Conservation (phyloP, 163 green algal genomes). For the Smithsoniella earleae region DNA sequence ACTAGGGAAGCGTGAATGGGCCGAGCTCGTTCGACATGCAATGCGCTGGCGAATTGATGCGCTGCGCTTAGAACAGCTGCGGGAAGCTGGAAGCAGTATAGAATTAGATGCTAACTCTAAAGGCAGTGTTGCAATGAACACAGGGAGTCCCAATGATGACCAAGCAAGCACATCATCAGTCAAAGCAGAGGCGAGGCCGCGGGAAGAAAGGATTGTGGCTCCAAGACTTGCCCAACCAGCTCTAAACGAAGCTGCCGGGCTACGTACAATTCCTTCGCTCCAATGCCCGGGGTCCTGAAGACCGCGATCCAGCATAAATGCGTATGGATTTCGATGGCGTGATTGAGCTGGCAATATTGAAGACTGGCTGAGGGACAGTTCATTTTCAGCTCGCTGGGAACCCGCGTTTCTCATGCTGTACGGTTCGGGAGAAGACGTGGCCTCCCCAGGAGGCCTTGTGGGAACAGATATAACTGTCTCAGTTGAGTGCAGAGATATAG, state of each 20-base stretch:
- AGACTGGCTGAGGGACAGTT: neutral
- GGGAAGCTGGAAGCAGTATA: neutral
- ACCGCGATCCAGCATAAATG: constrained; percentile 25
- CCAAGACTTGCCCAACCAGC: constrained; percentile 8
- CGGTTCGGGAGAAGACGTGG: neutral
- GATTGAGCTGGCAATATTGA: neutral
- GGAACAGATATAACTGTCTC: neutral
- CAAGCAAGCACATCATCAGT: no score
- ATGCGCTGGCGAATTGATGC: no score
- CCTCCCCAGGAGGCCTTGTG: neutral
- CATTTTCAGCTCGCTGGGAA: no score
- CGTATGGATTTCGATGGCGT: constrained; percentile 23
- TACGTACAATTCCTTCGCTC: neutral
- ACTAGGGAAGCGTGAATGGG: no score
- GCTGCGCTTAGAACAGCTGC: no score
- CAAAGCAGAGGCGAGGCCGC: no score
- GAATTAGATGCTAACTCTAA: neutral
- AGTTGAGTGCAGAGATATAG: neutral
- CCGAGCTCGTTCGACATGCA: no score
- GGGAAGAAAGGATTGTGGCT: constrained; percentile 4
- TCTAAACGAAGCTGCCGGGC: neutral
- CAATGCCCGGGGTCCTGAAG: constrained; percentile 9
- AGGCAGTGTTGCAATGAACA: no score
- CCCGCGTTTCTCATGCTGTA: neutral
- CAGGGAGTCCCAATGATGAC: no score